Evolutionary conservation across 148 eudicot species (phyloP).

Genomic region (Amaranthus hypochondriacus): DNA sequence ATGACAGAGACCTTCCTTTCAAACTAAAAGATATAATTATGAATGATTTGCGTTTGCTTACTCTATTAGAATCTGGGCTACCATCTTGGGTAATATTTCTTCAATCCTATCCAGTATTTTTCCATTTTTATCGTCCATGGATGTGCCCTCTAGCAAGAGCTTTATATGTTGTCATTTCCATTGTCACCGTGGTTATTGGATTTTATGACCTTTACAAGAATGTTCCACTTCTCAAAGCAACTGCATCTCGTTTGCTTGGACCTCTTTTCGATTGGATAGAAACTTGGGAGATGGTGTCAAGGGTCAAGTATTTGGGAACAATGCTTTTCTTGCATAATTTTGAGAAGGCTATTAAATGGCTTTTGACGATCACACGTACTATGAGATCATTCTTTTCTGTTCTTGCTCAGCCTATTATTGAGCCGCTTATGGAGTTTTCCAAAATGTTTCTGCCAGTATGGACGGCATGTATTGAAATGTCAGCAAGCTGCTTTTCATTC

Average conservation of each 20-base stretch:
- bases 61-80: constrained; percentile 91
- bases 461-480: constrained; percentile 39
- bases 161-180: constrained; percentile 62
- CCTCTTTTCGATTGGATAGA: constrained; percentile 97
- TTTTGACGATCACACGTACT: constrained; percentile 62
- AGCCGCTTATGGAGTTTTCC: constrained; percentile 52
- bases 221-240: constrained; percentile 90
- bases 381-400: constrained; percentile 60
- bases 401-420: constrained; percentile 70
- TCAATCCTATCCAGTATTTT: constrained; percentile 89
- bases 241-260: constrained; percentile 86
- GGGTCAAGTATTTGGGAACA: constrained; percentile 89
- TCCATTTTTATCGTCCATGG: constrained; percentile 96
- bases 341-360: constrained; percentile 88
- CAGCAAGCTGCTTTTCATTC: constrained; percentile 42
- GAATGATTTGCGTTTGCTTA: constrained; percentile 74
- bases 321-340: constrained; percentile 87
- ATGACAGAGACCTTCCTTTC: constrained; percentile 83
- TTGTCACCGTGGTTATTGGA: constrained; percentile 83
- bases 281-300: constrained; percentile 92
- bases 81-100: constrained; percentile 98
- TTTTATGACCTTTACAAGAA: constrained; percentile 95
- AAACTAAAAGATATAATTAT: constrained; percentile 61
- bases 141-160: constrained; percentile 97
- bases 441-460: constrained; percentile 58